Evolutionary conservation across 2,329 filamentous ascomycete genomes (phyloP).

Genomic region (Tolypocladium ophioglossoides): DNA sequence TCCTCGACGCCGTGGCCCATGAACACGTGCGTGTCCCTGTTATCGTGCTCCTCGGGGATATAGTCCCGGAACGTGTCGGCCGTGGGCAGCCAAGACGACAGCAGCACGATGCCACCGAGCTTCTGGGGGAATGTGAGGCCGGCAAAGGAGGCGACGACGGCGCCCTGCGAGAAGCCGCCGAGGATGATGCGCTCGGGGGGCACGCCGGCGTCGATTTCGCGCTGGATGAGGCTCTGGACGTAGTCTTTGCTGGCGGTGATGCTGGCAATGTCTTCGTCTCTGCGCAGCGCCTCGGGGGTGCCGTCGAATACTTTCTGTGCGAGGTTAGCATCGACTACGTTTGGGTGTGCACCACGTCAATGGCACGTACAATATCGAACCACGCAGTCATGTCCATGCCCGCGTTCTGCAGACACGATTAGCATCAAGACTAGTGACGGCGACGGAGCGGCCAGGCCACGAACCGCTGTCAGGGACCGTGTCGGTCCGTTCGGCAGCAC

Average conservation of each 20-base stretch:
- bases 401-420: slow-evolving; percentile 40
- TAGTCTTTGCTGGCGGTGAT: slow-evolving; percentile 60
- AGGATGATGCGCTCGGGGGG: slow-evolving; percentile 68
- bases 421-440: neutral
- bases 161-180: slow-evolving; percentile 72
- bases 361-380: slow-evolving; percentile 55
- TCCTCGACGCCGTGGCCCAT: slow-evolving; percentile 73
- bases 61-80: slow-evolving; percentile 27
- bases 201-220: slow-evolving; percentile 68
- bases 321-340: neutral
- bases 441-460: neutral
- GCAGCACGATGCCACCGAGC: slow-evolving; percentile 68
- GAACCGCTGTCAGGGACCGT: slow-evolving; percentile 60
- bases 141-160: slow-evolving; percentile 67
- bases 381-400: slow-evolving; percentile 72
- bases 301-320: neutral
- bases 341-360: neutral
- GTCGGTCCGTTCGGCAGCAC: slow-evolving; percentile 75
- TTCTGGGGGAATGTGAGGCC: slow-evolving; percentile 56
- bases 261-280: slow-evolving; percentile 53
- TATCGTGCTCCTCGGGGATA: slow-evolving; percentile 15
- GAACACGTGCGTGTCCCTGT: slow-evolving; percentile 64
- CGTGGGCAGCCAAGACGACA: slow-evolving; percentile 71
- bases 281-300: neutral
- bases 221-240: slow-evolving; percentile 64